Percentiles rank a stretch among this genome's conserved stretches.
These are phyloP conservation scores for Coemansia umbellata DNA, from an alignment of 192 early-diverging fungal genomes.

Conservation along the genomic window DNA sequence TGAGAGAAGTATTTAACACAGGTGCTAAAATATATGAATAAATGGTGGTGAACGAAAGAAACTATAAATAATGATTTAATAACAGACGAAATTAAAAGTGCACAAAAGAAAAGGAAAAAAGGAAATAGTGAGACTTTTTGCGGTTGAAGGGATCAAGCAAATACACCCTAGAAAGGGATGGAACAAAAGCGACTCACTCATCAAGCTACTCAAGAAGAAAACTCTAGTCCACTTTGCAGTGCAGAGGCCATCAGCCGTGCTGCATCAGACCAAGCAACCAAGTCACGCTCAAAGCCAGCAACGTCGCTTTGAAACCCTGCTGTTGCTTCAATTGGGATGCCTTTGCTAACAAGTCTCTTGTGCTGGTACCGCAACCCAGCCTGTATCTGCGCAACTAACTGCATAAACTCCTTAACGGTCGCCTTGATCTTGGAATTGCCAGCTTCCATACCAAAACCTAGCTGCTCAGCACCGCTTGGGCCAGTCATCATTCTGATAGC, in stretches of 20 bases:
- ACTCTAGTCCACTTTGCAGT: conserved; percentile 6
- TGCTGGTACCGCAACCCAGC: conserved; percentile 27
- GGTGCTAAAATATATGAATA: not conserved
- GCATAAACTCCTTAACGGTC: conserved; percentile 33
- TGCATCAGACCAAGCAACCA: conserved; percentile 32
- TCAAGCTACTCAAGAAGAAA: conserved; percentile 5
- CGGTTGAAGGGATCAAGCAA: not conserved
- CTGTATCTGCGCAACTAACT: conserved; percentile 26
- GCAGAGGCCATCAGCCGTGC: conserved; percentile 26
- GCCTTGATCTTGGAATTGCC: conserved; percentile 14
- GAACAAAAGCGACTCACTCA: no score
- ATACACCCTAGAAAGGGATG: not conserved
- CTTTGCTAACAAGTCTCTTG: conserved; percentile 9
- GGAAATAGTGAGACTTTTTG: not conserved
- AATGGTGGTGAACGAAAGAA: not conserved
- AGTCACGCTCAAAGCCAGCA: conserved; percentile 35
- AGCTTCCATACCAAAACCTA: not conserved
- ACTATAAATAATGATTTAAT: not conserved
- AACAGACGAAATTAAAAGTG: not conserved
- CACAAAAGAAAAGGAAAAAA: not conserved
- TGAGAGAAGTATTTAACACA: no score
- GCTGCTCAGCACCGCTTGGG: conserved; percentile 8
- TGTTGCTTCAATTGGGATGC: conserved; percentile 16
- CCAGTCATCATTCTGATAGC: conserved; percentile 33
- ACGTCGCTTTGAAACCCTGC: conserved; percentile 27